These are phyloP conservation scores for Gentiana dahurica DNA, from an alignment of 257 asterid genomes.

Conservation along the genomic window DNA sequence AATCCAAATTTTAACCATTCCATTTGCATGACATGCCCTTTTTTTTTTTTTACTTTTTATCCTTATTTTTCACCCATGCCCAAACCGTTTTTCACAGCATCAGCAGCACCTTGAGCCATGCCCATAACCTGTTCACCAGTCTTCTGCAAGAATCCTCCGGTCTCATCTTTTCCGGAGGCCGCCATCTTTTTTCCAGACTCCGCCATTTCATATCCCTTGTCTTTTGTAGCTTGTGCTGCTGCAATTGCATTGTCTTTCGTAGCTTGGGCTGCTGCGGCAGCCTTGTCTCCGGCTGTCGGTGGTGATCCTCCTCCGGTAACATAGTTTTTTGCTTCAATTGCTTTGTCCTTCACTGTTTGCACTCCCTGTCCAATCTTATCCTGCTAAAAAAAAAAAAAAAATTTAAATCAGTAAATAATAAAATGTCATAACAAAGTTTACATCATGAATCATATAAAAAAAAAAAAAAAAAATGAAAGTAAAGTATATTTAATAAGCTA, in stretches of 20 bases:
- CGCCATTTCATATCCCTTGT: constrained; percentile 42
- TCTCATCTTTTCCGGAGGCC: constrained; percentile 56
- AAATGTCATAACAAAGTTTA: too few relatives aligned
- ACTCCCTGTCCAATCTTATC: constrained; percentile 54
- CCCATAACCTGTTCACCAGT: constrained; percentile 64
- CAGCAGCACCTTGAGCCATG: constrained; percentile 71
- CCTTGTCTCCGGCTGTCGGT: constrained; percentile 7
- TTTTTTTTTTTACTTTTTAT: constrained; percentile 4
- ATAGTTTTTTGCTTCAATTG: constrained; percentile 31
- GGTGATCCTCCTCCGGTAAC: constrained; percentile 13
- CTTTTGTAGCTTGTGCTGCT: constrained; percentile 31
- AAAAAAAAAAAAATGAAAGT: background rate
- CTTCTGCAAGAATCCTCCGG: constrained; percentile 50
- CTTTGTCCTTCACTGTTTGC: constrained; percentile 41
- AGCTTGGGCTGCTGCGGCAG: constrained; percentile 24
- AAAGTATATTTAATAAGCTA: too few relatives aligned
- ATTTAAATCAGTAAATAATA: background rate
- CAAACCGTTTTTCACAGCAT: constrained; percentile 43
- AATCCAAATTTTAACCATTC: too few relatives aligned
- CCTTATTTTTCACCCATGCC: constrained; percentile 27
- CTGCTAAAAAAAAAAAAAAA: constrained; percentile 9
- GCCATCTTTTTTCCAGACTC: constrained; percentile 54
- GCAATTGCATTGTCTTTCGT: constrained; percentile 20
- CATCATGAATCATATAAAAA: background rate
- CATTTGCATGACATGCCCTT: too few relatives aligned